Percentiles rank a stretch among this genome's conserved stretches.
Conservation (phyloP, 768 basidiomycete species). For the Boletus subparvulus region DNA sequence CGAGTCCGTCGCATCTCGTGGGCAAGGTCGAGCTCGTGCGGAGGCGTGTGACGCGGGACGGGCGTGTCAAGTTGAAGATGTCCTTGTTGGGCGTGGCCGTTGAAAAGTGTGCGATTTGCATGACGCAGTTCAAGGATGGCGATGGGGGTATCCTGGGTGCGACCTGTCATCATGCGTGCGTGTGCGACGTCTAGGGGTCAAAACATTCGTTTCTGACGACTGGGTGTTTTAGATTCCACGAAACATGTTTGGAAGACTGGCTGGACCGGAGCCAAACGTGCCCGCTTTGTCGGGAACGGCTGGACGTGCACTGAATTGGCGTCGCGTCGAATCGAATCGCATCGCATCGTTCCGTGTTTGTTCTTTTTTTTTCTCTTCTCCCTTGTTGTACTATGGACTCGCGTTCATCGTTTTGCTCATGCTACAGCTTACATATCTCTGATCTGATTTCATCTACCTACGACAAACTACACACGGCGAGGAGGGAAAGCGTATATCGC, state of each 20-base stretch:
- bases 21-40: constrained; percentile 57
- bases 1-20: constrained; percentile 26
- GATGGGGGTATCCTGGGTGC: constrained; percentile 58
- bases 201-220: neutral
- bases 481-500: constrained; percentile 10
- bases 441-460: constrained; percentile 5
- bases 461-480: neutral
- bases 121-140: constrained; percentile 62
- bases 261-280: constrained; percentile 59
- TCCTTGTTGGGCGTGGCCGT: constrained; percentile 60
- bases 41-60: constrained; percentile 57
- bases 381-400: constrained; percentile 15
- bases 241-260: constrained; percentile 62
- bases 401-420: constrained; percentile 9
- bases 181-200: constrained; percentile 15
- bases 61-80: constrained; percentile 71
- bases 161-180: constrained; percentile 58
- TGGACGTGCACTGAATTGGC: constrained; percentile 31
- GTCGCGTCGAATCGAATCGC: neutral
- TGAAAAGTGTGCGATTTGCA: constrained; percentile 71
- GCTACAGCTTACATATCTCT: constrained; percentile 11
- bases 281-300: constrained; percentile 58
- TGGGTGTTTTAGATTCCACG: constrained; percentile 48
- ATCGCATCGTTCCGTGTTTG: neutral
- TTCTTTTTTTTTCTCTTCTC: neutral